A percentile compares a stretch with the other conserved stretches of the same genome.
These are phyloP conservation scores for Santalum album DNA, from an alignment of 164 flowering plant genomes.

Conservation along the genomic window DNA sequence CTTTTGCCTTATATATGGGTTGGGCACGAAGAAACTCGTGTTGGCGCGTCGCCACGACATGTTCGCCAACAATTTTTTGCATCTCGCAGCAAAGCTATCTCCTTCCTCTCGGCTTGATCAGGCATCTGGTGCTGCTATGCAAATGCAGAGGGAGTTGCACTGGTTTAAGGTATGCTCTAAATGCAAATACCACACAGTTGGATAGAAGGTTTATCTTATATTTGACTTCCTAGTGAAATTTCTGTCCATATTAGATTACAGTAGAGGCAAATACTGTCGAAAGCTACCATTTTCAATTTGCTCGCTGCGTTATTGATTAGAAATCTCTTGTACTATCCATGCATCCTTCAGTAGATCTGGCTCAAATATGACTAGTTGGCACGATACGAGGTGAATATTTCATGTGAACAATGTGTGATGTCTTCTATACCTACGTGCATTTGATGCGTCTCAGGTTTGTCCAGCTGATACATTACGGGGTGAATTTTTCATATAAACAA, in stretches of 20 bases:
- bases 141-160: constrained; percentile 11
- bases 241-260: not conserved
- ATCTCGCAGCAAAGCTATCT: constrained; percentile 3
- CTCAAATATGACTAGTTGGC: too few species aligned
- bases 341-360: too few species aligned
- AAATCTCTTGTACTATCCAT: not conserved
- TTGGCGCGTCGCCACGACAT: not conserved
- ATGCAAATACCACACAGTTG: not conserved
- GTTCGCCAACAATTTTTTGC: constrained; percentile 2
- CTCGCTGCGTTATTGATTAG: too few species aligned
- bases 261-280: too few species aligned
- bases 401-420: too few species aligned
- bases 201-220: not conserved
- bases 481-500: too few species aligned
- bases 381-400: too few species aligned
- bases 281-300: too few species aligned
- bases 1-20: not conserved
- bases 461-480: too few species aligned
- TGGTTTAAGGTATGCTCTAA: constrained; percentile 10
- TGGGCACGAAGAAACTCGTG: not conserved
- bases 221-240: not conserved
- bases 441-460: too few species aligned
- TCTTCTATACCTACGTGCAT: too few species aligned
- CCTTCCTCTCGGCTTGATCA: not conserved
- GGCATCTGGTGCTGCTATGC: constrained; percentile 13